These are phyloP conservation scores for Cercospora janseana DNA, from an alignment of 2,329 filamentous ascomycete species.

Conservation along the genomic window DNA sequence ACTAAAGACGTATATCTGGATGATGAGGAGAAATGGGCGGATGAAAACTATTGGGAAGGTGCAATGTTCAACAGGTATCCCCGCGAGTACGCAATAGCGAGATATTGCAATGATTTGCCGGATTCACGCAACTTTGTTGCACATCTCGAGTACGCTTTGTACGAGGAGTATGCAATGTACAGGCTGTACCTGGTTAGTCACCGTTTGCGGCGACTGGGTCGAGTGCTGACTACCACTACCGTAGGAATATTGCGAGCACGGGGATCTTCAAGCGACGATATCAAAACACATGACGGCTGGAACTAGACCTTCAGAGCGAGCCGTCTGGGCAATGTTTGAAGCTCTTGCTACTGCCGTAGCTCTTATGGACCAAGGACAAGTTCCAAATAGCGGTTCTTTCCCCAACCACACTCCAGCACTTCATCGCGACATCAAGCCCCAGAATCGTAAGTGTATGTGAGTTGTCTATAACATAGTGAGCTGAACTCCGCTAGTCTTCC, in stretches of 20 bases:
- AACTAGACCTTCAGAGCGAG: conserved; percentile 1
- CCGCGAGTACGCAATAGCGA: neutral
- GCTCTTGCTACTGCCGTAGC: conserved; percentile 1
- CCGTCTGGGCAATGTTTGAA: conserved; percentile 8
- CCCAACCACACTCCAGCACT: neutral
- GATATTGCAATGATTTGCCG: neutral
- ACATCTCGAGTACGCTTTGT: neutral
- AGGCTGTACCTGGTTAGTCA: neutral
- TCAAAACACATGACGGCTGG: neutral
- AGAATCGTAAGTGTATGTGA: neutral
- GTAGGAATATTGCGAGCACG: conserved; percentile 3
- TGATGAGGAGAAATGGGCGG: neutral
- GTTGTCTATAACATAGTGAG: neutral
- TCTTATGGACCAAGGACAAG: conserved; percentile 11
- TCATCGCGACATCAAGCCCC: conserved; percentile 15
- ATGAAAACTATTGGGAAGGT: neutral
- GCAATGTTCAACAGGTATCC: neutral
- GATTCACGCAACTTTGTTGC: neutral
- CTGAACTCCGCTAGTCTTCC: neutral
- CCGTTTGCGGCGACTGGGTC: neutral
- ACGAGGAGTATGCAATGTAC: conserved; percentile 1
- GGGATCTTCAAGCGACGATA: neutral
- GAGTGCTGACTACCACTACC: neutral
- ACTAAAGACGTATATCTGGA: neutral
- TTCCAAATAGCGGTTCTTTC: neutral